phyloP scores from a whole-genome alignment of 2,329 filamentous ascomycete genomes.

The Fusarium sp. region DNA sequence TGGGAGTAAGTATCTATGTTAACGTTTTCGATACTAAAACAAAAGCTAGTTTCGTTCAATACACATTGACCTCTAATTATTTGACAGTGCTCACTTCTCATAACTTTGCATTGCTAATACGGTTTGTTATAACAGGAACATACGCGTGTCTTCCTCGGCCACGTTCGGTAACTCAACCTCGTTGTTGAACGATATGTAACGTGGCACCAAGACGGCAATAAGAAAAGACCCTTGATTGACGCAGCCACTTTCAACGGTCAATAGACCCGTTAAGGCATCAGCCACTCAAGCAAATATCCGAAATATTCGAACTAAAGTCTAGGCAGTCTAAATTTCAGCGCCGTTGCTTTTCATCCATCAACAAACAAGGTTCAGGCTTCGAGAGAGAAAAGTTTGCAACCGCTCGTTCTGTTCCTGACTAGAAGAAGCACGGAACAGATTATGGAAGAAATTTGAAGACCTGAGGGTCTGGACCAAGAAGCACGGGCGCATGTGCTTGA shows the following conservation, averaged over 20 bases:
- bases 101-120: background rate
- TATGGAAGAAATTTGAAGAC: background rate
- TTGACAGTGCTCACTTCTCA: background rate
- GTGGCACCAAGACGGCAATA: background rate
- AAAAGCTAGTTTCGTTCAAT: background rate
- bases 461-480: background rate
- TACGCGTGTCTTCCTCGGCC: background rate
- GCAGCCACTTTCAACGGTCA: background rate
- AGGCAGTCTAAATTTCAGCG: background rate
- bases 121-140: background rate
- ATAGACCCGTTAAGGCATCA: background rate
- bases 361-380: conserved; percentile 13
- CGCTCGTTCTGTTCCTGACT: background rate
- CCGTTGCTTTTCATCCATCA: background rate
- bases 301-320: background rate
- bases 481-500: conserved; percentile 21
- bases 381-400: background rate
- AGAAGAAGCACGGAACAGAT: conserved; percentile 15
- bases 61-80: background rate
- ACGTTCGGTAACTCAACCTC: background rate
- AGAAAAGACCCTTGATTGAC: background rate
- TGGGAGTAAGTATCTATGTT: background rate
- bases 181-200: background rate
- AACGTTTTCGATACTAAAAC: background rate
- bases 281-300: conserved; percentile 14